A percentile compares a stretch with the other conserved stretches of the same genome.
Conservation (phyloP, 495 filamentous ascomycete genomes). For the Neurospora cerealis region DNA sequence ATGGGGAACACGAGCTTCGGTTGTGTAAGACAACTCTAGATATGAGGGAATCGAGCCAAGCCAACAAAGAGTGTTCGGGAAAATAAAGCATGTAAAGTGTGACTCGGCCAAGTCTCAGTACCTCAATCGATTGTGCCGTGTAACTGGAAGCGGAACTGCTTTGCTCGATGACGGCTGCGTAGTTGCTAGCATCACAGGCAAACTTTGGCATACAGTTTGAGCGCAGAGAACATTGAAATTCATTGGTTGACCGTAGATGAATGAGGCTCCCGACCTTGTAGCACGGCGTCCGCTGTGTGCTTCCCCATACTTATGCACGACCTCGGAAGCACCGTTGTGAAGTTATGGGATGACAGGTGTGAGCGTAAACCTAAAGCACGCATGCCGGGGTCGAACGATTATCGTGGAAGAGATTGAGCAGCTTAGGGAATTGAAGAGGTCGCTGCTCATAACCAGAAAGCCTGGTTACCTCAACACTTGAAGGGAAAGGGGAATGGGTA, state of each 20-base stretch:
- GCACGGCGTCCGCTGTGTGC: not conserved
- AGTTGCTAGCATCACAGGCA: not conserved
- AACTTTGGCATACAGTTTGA: not conserved
- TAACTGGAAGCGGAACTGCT: not conserved
- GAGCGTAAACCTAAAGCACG: not conserved
- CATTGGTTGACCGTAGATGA: not conserved
- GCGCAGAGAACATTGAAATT: not conserved
- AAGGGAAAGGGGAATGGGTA: not conserved
- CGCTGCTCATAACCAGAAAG: not conserved
- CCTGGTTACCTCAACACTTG: not conserved
- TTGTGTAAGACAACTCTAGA: not conserved
- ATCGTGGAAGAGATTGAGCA: not conserved
- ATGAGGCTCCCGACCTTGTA: not conserved
- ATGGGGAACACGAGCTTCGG: not conserved
- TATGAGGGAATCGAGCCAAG: not conserved
- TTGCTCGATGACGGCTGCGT: not conserved
- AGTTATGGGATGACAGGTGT: not conserved
- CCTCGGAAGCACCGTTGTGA: not conserved
- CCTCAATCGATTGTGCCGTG: not conserved
- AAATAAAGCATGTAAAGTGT: not conserved
- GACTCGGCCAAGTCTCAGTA: not conserved
- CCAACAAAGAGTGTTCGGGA: not conserved
- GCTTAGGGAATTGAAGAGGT: not conserved
- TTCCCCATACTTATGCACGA: not conserved
- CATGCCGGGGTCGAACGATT: not conserved